Evolutionary conservation across 2,329 filamentous ascomycete species (phyloP).

Genomic region (Pyricularia sp.): DNA sequence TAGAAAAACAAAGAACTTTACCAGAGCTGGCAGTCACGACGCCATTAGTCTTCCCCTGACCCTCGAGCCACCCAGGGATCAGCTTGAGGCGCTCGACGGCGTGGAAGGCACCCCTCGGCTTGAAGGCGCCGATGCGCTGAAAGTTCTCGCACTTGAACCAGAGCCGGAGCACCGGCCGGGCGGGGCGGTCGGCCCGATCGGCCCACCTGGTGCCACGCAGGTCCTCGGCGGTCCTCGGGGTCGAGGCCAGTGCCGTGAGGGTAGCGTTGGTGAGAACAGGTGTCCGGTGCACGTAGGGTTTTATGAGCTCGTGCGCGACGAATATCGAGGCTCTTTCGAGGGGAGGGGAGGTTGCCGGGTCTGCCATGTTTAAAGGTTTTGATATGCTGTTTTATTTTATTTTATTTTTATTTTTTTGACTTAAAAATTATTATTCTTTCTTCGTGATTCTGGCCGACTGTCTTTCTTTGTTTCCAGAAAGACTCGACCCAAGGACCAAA

Average conservation of each 20-base stretch:
- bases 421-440: neutral
- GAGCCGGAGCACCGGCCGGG: constrained; percentile 58
- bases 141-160: constrained; percentile 97
- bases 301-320: constrained; percentile 63
- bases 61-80: constrained; percentile 51
- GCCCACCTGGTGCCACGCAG: neutral
- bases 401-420: neutral
- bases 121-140: constrained; percentile 87
- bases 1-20: constrained; percentile 25
- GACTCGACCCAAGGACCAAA: too few relatives aligned
- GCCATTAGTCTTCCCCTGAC: constrained; percentile 51
- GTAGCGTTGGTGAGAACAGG: constrained; percentile 74
- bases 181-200: constrained; percentile 32
- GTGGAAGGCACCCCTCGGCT: constrained; percentile 84
- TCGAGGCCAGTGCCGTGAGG: constrained; percentile 65
- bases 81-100: constrained; percentile 61
- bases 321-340: constrained; percentile 65
- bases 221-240: constrained; percentile 37
- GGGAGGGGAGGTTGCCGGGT: constrained; percentile 45
- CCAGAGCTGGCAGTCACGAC: constrained; percentile 88
- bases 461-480: too few relatives aligned
- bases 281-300: constrained; percentile 69
- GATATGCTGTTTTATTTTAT: neutral
- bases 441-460: too few relatives aligned
- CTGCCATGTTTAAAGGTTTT: constrained; percentile 36